Evolutionary conservation across 2,329 filamentous ascomycete species (phyloP), one percentile per base, ranked within the genome.

Genomic region (Exophiala dermatitidis): DNA sequence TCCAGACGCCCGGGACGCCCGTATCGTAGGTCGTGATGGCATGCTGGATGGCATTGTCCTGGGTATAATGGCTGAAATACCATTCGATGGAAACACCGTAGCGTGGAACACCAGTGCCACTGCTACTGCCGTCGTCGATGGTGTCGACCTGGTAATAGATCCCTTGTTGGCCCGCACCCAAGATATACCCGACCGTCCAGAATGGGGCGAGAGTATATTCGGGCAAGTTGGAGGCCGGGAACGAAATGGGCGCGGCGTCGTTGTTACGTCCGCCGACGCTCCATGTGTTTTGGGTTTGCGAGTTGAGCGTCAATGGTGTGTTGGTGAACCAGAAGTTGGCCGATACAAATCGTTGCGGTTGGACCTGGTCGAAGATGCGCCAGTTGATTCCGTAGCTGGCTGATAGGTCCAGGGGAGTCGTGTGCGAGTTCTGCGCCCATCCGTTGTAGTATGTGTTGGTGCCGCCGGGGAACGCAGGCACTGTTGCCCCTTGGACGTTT

Each of bases 241-340:
- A 51, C 12, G 4, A 2, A 5, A 47, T 19, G 5, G 52, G 52
- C 7, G 33, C n/a, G 0, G 31, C n/a, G 10, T 54, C 48, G 36
- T 19, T 54, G 42, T 51, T 54, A 1, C 48, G 45, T 4, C 46
- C 40, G 10, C 28, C 28, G 12, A 30, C 36, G 6, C 45, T 48
- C 30, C 37, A 53, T 3, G 37, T 38, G 53, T 43, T 52, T 19
- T 55, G 53, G 6, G 42, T 48, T 7, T 28, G 19, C 6, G 48
- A 31, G n/a, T 45, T 51, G 6, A 55, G 47, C 4, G 12, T 37
- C 5, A 55, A 30, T 31, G 36, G 32, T 6, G 53, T 47, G 47
- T 50, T 55, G 5, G 73, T 68, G 51, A 77, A 60, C 46, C 75
- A 67, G 7, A 74, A 66, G 55, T 75, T 72, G 3, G 72, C 70